phyloP scores from a whole-genome alignment of 2,329 filamentous ascomycete species.

The Microdochium nivale region DNA sequence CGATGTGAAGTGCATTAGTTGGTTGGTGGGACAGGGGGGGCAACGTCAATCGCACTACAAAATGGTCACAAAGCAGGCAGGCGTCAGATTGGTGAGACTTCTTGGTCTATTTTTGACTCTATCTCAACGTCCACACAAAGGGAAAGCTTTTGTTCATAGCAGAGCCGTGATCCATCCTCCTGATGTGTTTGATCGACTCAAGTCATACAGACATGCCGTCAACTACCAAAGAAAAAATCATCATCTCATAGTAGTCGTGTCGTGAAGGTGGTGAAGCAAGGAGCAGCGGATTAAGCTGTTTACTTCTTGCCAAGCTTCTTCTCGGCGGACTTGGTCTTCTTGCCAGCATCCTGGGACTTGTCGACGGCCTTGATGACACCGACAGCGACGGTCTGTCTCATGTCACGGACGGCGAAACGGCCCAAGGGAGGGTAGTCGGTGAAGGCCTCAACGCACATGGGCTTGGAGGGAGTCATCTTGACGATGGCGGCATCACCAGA shows the following conservation, averaged over 20 bases:
- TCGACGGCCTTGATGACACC: constrained; percentile 89
- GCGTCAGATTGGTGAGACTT: neutral
- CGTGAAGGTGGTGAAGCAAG: constrained; percentile 8
- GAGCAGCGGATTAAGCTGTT: constrained; percentile 16
- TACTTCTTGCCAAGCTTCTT: constrained; percentile 74
- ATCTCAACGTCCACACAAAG: constrained; percentile 36
- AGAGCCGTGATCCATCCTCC: constrained; percentile 21
- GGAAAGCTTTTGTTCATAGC: constrained; percentile 29
- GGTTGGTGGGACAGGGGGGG: too few relatives aligned
- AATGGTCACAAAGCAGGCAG: neutral
- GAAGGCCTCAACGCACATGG: constrained; percentile 99
- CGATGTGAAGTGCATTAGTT: too few relatives aligned
- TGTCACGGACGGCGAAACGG: constrained; percentile 99
- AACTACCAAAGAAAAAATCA: neutral
- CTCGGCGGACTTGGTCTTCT: constrained; percentile 66
- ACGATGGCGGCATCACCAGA: constrained; percentile 99
- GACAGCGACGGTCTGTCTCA: constrained; percentile 84
- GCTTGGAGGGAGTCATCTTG: constrained; percentile 99
- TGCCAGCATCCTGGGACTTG: constrained; percentile 47
- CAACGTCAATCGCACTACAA: neutral
- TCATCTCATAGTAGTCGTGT: constrained; percentile 11
- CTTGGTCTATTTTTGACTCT: constrained; percentile 29
- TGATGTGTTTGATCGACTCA: neutral
- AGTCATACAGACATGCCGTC: neutral
- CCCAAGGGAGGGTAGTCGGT: constrained; percentile 98